A percentile compares a stretch with the other conserved stretches of the same genome.
Conservation (phyloP, 805 yeast genomes). For the Nakazawaea ambrosiae region DNA sequence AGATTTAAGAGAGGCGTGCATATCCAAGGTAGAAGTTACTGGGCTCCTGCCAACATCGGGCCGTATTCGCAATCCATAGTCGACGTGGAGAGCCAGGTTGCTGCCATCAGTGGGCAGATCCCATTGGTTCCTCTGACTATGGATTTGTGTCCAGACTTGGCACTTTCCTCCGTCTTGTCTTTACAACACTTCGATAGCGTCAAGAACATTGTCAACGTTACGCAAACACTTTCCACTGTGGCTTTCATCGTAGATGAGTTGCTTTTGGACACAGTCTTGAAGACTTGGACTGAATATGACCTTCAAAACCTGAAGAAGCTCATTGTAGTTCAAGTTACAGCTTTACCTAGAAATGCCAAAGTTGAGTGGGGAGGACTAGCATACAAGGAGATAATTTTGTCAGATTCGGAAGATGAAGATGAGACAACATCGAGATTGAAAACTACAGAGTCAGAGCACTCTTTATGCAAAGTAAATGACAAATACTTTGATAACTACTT, state of each 20-base stretch:
- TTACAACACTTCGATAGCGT: constrained; percentile 71
- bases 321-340: constrained; percentile 46
- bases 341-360: constrained; percentile 55
- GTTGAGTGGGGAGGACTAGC: constrained; percentile 74
- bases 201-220: constrained; percentile 43
- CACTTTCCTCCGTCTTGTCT: constrained; percentile 42
- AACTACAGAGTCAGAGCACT: too few species aligned
- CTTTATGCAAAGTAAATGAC: too few species aligned
- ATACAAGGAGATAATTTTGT: constrained; percentile 27
- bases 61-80: constrained; percentile 87
- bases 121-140: constrained; percentile 72
- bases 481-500: too few species aligned
- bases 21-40: constrained; percentile 86
- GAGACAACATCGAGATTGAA: too few species aligned
- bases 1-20: constrained; percentile 63
- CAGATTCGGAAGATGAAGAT: constrained; percentile 30
- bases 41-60: constrained; percentile 99
- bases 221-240: constrained; percentile 37
- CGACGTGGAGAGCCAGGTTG: constrained; percentile 40
- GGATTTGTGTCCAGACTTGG: constrained; percentile 32
- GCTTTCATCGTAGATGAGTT: constrained; percentile 43
- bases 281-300: constrained; percentile 41
- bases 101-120: constrained; percentile 83
- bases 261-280: constrained; percentile 24
- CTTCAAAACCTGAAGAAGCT: constrained; percentile 23